phyloP scores from a whole-genome alignment of 2,329 filamentous ascomycete species.

The Aspergillus fischeri region DNA sequence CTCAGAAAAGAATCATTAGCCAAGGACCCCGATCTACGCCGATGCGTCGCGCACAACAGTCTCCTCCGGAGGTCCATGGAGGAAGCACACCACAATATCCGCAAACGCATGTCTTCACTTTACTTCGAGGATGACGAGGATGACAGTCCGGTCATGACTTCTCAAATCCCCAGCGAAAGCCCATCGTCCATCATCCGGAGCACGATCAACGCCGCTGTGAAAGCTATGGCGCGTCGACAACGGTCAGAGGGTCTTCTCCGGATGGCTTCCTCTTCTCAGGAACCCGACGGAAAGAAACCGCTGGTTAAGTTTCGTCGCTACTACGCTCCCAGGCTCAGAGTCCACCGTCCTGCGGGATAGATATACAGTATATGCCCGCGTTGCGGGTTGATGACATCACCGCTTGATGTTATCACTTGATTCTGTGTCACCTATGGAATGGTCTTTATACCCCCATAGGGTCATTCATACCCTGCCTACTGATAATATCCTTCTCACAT shows the following conservation, averaged over 20 bases:
- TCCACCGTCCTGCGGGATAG: background rate
- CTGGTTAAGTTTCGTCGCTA: background rate
- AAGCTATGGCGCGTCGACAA: background rate
- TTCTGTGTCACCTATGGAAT: background rate
- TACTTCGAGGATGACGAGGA: background rate
- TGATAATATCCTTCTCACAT: background rate
- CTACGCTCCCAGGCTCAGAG: background rate
- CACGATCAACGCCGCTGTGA: background rate
- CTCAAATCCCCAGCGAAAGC: background rate
- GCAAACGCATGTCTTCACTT: slow-evolving; percentile 8
- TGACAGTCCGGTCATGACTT: background rate
- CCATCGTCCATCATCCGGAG: background rate
- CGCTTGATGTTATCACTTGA: background rate
- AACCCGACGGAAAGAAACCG: background rate
- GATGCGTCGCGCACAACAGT: slow-evolving; percentile 19
- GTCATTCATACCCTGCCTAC: background rate
- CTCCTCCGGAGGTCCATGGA: slow-evolving; percentile 15
- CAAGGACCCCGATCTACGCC: slow-evolving; percentile 20
- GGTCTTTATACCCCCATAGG: too few relatives aligned
- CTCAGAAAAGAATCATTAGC: slow-evolving; percentile 12
- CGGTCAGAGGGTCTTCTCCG: background rate
- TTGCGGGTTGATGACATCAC: background rate
- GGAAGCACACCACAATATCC: slow-evolving; percentile 13
- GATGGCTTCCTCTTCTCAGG: background rate
- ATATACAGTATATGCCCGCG: background rate